Evolutionary conservation across 176 grass and related monocot genomes (phyloP).

Genomic region (Dendrocalamus sinicus): DNA sequence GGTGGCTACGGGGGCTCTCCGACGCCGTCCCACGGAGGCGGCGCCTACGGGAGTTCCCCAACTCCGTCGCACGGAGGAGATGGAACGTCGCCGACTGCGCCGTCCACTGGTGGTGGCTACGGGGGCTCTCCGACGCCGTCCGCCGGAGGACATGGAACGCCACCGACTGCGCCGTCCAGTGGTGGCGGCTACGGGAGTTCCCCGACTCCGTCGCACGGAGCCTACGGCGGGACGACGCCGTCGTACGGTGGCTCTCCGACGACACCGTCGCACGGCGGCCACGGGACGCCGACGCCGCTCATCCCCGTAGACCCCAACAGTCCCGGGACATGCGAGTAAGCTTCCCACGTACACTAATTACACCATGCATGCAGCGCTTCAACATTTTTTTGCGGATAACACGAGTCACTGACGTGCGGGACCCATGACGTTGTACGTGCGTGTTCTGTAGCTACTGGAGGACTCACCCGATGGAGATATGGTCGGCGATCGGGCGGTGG

Average conservation of each 20-base stretch:
- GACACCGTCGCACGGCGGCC: constrained; percentile 16
- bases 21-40: constrained; percentile 17
- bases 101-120: neutral
- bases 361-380: neutral
- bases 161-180: constrained; percentile 11
- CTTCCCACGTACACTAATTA: neutral
- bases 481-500: constrained; percentile 59
- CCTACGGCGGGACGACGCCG: constrained; percentile 10
- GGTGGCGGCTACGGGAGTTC: constrained; percentile 26
- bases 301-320: constrained; percentile 62
- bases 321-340: constrained; percentile 78
- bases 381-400: neutral
- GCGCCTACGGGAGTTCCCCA: constrained; percentile 36
- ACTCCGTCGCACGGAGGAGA: constrained; percentile 14
- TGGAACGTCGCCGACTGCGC: no score
- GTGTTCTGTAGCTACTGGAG: constrained; percentile 65
- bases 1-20: constrained; percentile 28
- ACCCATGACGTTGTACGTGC: neutral
- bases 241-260: constrained; percentile 31
- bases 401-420: neutral
- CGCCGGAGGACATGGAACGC: neutral
- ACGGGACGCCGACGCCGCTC: constrained; percentile 37
- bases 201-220: constrained; percentile 6
- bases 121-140: neutral
- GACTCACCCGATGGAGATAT: constrained; percentile 70